A percentile compares a stretch with the other conserved stretches of the same genome.
Evolutionary conservation across 805 yeast species (phyloP).

Genomic region (Zygotorulaspora florentina): DNA sequence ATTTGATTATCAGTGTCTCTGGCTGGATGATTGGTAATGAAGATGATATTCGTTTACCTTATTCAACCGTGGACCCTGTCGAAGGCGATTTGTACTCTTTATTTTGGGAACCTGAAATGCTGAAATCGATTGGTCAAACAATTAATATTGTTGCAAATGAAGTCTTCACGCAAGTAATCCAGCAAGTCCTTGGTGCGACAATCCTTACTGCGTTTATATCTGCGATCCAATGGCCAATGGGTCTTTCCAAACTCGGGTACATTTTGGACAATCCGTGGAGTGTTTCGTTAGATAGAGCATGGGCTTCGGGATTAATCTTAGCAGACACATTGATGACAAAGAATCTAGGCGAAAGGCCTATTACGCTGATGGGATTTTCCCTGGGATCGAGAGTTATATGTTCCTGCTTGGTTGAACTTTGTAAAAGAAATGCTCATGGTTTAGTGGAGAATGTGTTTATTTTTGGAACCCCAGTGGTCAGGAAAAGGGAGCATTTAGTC

Average conservation of each 20-base stretch:
- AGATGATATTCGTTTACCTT: conserved; percentile 95
- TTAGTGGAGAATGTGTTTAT: conserved; percentile 81
- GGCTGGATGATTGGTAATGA: conserved; percentile 97
- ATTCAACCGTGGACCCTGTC: conserved; percentile 93
- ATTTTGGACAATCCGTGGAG: conserved; percentile 96
- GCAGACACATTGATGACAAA: conserved; percentile 88
- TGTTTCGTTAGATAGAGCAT: conserved; percentile 92
- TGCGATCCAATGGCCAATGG: conserved; percentile 89
- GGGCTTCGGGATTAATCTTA: conserved; percentile 88
- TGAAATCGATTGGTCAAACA: conserved; percentile 93
- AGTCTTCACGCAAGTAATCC: conserved; percentile 86
- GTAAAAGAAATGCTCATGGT: conserved; percentile 82
- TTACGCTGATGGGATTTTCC: conserved; percentile 89
- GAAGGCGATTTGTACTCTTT: conserved; percentile 94
- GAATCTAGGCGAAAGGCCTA: conserved; percentile 87
- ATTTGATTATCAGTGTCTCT: conserved; percentile 79
- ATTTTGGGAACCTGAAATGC: conserved; percentile 98
- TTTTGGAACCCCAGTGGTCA: conserved; percentile 85
- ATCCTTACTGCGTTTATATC: conserved; percentile 86
- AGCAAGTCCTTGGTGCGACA: conserved; percentile 91
- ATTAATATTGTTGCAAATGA: conserved; percentile 91
- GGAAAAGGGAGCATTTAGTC: conserved; percentile 69
- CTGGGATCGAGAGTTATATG: conserved; percentile 88
- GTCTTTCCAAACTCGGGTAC: conserved; percentile 81
- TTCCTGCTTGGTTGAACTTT: conserved; percentile 82